These are phyloP conservation scores for Globisporangium acanthophoron DNA, from an alignment of 352 stramenopile genomes.

Conservation along the genomic window DNA sequence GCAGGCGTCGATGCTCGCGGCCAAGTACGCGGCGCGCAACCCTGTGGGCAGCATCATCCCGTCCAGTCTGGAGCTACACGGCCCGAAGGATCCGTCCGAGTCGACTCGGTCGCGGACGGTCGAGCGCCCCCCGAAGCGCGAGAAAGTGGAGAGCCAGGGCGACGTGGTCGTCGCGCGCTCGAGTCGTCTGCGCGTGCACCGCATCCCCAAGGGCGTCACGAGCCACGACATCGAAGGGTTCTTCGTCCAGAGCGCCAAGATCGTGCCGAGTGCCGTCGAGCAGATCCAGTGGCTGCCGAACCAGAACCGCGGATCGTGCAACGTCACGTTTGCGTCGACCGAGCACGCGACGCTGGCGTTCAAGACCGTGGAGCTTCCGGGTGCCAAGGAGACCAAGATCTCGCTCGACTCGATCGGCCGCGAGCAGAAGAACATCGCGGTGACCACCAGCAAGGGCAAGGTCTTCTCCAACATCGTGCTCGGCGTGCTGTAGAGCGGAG, in stretches of 20 bases:
- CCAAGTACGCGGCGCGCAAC: conserved; percentile 69
- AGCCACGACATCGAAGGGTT: conserved; percentile 68
- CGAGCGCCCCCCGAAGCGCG: conserved; percentile 15
- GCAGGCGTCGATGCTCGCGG: conserved; percentile 81
- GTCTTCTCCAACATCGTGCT: conserved; percentile 66
- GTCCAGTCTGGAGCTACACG: conserved; percentile 57
- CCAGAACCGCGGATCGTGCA: conserved; percentile 63
- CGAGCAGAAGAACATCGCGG: conserved; percentile 57
- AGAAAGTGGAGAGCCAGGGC: conserved; percentile 2
- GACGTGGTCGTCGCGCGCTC: conserved; percentile 39
- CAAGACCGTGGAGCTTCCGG: conserved; percentile 29
- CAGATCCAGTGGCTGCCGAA: conserved; percentile 55
- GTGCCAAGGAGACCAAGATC: conserved; percentile 27
- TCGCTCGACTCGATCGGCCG: conserved; percentile 63
- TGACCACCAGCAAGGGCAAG: conserved; percentile 54
- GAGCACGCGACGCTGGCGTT: conserved; percentile 69
- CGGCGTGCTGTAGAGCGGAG: conserved; percentile 23
- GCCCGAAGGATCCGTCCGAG: conserved; percentile 18
- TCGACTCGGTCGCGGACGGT: background rate
- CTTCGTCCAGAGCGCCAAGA: conserved; percentile 48
- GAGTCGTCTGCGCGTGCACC: conserved; percentile 66
- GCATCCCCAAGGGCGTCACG: conserved; percentile 59
- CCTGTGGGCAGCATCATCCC: conserved; percentile 58
- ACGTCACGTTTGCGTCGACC: conserved; percentile 61
- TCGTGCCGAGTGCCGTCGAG: conserved; percentile 65